Base-by-base conservation (phyloP, 2,329 filamentous ascomycete genomes). In the Dothistroma pini region DNA sequence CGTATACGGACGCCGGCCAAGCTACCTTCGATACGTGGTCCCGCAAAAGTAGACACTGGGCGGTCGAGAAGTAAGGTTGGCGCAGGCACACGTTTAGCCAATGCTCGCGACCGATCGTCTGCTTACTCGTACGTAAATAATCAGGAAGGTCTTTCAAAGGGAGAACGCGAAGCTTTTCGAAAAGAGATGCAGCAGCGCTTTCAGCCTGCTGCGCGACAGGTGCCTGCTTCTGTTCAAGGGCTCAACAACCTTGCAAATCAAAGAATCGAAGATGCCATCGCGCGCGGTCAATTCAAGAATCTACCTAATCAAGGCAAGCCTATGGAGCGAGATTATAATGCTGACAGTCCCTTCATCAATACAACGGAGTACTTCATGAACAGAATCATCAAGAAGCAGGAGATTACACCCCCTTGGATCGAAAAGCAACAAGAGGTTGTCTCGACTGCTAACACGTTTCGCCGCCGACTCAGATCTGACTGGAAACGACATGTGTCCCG, bases 281-380 rank as follows among this genome's bases (percentile, higher is more conserved):
- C 91, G 0, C 81, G 92, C 34, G 95, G 95, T 0, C 90, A 96
- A 72, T 97, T 99, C 77, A 85, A 85, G 72, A 88, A 96, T 68
- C 89, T 99, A 12, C 87, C 86, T 8, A 54, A 62, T 14, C 83
- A 93, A 2, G 93, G 93, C 0, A 89, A 89, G 68, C 87, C 86
- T 6, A 81, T 93, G n/a, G 85, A 93, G 74, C 80, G 89, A n/a
- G 93, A 97, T 68, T 80, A 90, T 55, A 87, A 90, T 66, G 89
- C 90, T 0, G 89, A 88, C 68, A 96, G 89, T 68, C 92, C 95
- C 0, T 97, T 96, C 71, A 86, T 97, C 60, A 91, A 97, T 72
- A 97, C 93, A 0, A 97, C 95, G 0, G 93, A 97, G 76, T 97
- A 97, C 74, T 90, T 97, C 69, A 89, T 97, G 89, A 97, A 99